Percentiles rank a stretch among this genome's conserved stretches.
These are phyloP conservation scores for Coemansia sp. DNA, from an alignment of 192 early-diverging fungal species.

Conservation along the genomic window DNA sequence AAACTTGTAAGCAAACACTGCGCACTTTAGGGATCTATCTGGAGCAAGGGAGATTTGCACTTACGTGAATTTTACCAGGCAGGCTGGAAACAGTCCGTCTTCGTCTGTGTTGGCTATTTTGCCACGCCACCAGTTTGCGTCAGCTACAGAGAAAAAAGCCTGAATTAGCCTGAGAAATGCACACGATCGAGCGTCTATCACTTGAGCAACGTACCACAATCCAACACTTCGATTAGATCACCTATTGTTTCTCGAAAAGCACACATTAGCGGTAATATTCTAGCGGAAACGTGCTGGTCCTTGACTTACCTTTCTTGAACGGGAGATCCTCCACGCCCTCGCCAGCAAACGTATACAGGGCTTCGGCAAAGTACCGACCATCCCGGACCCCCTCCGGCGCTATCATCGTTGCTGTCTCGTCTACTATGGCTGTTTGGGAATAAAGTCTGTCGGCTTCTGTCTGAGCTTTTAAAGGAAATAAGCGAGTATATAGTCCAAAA, in stretches of 20 bases:
- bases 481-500: neutral
- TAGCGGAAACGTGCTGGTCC: neutral
- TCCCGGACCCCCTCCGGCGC: constrained; percentile 53
- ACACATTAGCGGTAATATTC: constrained; percentile 4
- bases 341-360: constrained; percentile 55
- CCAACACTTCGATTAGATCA: constrained; percentile 45
- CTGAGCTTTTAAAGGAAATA: neutral
- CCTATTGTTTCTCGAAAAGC: constrained; percentile 13
- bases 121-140: constrained; percentile 58
- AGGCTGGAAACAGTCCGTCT: constrained; percentile 55
- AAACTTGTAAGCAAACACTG: no score
- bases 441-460: neutral
- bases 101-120: constrained; percentile 41
- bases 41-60: constrained; percentile 10
- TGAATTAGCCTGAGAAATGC: neutral
- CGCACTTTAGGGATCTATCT: no score
- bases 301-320: constrained; percentile 45
- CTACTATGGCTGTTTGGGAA: neutral
- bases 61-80: constrained; percentile 57
- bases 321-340: constrained; percentile 53
- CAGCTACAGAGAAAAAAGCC: constrained; percentile 25
- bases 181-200: neutral
- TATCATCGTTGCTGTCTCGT: constrained; percentile 28
- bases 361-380: constrained; percentile 50
- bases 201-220: constrained; percentile 38